Evolutionary conservation across 2,329 filamentous ascomycete genomes (phyloP), one percentile per base, ranked within the genome.

Genomic region (Cordyceps cateniannulata): DNA sequence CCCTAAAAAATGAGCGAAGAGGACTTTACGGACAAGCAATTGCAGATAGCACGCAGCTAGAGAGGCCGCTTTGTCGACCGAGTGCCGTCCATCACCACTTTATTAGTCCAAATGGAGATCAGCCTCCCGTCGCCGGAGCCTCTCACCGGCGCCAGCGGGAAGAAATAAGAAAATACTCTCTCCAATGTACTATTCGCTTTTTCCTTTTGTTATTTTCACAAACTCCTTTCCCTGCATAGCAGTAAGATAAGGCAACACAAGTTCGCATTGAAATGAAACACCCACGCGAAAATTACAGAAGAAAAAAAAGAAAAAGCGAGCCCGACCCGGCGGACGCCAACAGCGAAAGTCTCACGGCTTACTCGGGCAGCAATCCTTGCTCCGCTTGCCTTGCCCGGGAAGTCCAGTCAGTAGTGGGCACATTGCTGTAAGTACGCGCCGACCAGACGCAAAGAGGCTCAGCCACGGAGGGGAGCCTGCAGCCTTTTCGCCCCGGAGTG

Each of bases 361-460:
- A 10, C 56, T 50, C 18, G 38, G 38, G 47, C 56, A 59, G 7
- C 35, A 51, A 50, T 47, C n/a, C 48, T 27, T 22, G 10, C 5
- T 51, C 8, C 6, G 29, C 18, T 9, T 51, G 3, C 9, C 40
- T 27, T n/a, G 16, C 25, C 24, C 18, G 9, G 12, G 5, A 29
- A 5, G 47, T 14, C 25, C 8, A 45, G 48, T 14, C n/a, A n/a
- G n/a, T 29, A 12, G 32, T 18, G 35, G 32, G n/a, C 55, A 50
- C 35, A n/a, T 20, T 27, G 4, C 53, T 59, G 57, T 48, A 58
- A n/a, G 45, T 49, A 50, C n/a, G 40, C 40, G 40, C 57, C 40
- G 10, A 27, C 20, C 35, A 51, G n/a, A 9, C 29, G 32, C 16
- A 25, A 14, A 16, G 3, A 42, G 8, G 5, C 45, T 14, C 45